Conservation (phyloP, 2,329 filamentous ascomycete genomes). For the Fusarium guadeloupense region DNA sequence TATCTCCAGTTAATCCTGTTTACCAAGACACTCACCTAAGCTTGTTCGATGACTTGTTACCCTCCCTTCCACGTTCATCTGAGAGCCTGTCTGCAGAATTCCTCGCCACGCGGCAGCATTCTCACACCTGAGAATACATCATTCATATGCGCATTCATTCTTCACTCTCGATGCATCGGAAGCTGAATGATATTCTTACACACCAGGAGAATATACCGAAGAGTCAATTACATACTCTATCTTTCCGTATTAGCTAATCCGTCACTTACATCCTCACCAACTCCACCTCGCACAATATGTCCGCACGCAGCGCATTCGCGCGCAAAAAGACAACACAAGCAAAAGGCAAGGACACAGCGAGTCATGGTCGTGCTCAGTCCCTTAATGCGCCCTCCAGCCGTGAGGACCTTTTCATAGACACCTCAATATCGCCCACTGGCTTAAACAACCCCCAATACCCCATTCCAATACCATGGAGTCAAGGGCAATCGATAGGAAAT, state of each 20-base stretch:
- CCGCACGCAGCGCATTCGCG: slow-evolving; percentile 66
- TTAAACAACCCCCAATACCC: slow-evolving; percentile 57
- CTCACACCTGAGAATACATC: background rate
- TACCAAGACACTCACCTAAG: background rate
- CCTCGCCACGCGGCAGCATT: background rate
- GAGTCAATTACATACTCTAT: background rate
- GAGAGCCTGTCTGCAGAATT: background rate
- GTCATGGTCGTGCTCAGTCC: slow-evolving; percentile 48
- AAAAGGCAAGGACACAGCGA: slow-evolving; percentile 46
- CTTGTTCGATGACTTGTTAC: background rate
- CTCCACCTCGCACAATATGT: slow-evolving; percentile 53
- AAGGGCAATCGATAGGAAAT: background rate
- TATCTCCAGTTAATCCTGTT: background rate
- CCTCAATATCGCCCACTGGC: slow-evolving; percentile 46
- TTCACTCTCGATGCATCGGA: background rate
- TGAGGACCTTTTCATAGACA: slow-evolving; percentile 53
- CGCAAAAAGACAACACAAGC: slow-evolving; percentile 66
- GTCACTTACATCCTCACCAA: background rate
- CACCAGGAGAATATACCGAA: background rate
- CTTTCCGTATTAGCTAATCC: background rate
- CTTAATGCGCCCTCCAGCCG: slow-evolving; percentile 50
- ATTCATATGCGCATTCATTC: background rate
- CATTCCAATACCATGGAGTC: slow-evolving; percentile 30
- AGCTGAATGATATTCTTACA: background rate
- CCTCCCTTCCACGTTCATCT: background rate